phyloP scores from a whole-genome alignment of 768 basidiomycete genomes.

The Wakefieldia striispora region DNA sequence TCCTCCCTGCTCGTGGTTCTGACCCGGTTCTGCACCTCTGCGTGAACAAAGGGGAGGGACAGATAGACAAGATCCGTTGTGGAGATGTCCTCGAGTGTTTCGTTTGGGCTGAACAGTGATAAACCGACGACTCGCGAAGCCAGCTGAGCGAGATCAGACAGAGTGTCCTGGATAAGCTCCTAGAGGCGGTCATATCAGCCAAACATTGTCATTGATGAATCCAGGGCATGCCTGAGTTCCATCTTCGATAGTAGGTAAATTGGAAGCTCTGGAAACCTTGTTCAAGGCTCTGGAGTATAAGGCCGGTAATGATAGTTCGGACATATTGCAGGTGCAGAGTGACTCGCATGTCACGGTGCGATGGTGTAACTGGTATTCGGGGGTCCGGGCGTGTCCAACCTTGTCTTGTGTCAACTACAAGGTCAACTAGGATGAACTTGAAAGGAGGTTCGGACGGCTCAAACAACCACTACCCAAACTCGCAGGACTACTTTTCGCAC shows the following conservation, averaged over 20 bases:
- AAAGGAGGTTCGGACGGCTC: neutral
- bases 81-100: constrained; percentile 77
- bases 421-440: constrained; percentile 5
- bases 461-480: neutral
- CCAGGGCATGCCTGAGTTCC: constrained; percentile 43
- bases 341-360: too few species aligned
- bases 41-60: constrained; percentile 62
- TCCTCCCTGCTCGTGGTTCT: constrained; percentile 54
- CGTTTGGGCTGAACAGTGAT: constrained; percentile 81
- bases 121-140: constrained; percentile 55
- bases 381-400: neutral
- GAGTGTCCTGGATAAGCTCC: constrained; percentile 56
- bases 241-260: constrained; percentile 41
- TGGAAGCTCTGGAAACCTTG: constrained; percentile 36
- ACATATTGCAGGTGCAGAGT: neutral
- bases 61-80: constrained; percentile 77
- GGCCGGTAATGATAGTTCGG: constrained; percentile 28
- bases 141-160: constrained; percentile 55
- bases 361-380: constrained; percentile 10
- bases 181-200: constrained; percentile 29
- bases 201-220: neutral
- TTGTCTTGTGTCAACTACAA: neutral
- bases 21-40: constrained; percentile 63
- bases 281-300: constrained; percentile 42
- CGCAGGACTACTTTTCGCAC: constrained; percentile 21